A percentile compares a stretch with the other conserved stretches of the same genome.
Evolutionary conservation across 352 stramenopile species (phyloP).

Genomic region (Blastocystis sp.): DNA sequence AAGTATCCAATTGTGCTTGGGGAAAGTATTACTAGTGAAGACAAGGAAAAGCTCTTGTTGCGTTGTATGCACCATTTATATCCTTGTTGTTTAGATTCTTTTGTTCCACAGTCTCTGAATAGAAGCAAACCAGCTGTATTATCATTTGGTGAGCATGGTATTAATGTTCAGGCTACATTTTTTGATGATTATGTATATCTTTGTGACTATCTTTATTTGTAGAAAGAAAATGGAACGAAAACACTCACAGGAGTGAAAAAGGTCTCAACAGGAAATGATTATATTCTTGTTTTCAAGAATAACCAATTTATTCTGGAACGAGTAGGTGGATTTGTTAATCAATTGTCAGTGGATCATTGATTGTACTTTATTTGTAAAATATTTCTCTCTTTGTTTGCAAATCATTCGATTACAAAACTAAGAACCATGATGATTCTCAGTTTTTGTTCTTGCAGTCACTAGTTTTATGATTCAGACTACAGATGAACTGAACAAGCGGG

Average conservation of each 20-base stretch:
- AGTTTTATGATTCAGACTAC: neutral
- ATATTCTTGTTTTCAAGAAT: neutral
- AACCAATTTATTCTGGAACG: neutral
- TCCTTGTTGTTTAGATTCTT: neutral
- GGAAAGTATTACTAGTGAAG: neutral
- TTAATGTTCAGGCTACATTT: neutral
- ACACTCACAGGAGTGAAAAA: neutral
- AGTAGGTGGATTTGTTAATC: neutral
- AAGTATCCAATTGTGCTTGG: neutral
- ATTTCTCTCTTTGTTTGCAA: neutral
- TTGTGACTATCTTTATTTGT: neutral
- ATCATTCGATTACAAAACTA: neutral
- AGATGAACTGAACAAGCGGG: neutral
- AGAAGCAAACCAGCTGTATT: neutral
- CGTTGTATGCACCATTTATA: neutral
- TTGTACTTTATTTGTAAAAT: no score
- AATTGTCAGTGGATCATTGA: neutral
- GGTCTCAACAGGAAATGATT: neutral
- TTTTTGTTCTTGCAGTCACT: neutral
- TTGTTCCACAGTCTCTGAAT: neutral
- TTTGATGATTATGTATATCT: neutral
- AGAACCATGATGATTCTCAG: neutral
- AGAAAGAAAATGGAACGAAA: neutral
- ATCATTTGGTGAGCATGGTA: neutral
- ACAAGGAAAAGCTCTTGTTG: slow-evolving; percentile 5